Evolutionary conservation across 768 basidiomycete genomes (phyloP), one percentile per base, ranked within the genome.

Genomic region (Fistulinella prunicolor): DNA sequence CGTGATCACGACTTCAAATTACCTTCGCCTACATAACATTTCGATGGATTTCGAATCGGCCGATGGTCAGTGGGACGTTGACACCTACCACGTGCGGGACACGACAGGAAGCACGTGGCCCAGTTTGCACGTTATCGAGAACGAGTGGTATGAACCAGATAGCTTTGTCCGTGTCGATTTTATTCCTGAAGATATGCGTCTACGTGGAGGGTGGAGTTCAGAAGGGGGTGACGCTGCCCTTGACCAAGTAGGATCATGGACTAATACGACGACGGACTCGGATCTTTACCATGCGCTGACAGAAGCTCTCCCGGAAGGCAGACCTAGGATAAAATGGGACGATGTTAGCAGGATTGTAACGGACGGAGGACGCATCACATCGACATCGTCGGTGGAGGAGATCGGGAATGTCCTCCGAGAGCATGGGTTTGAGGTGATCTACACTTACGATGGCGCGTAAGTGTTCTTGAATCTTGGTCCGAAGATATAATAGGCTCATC

Each of bases 391-490:
- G 0, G 67, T 56, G 14, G 57, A 66, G 13, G 58, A 59, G 5
- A 44, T 75, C 6, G 67, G 68, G 14, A 38, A 62, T 7, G 49
- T 68, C 29, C 55, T 78, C 20, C 58, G 58, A 35, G 60, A 59
- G 39, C 69, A 72, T 16, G 76, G 75, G 0, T 75, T 69, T 30
- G 66, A 69, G 39, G 62, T 71, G n/a, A 44, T 75, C 39, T 67
- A 73, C 42, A 74, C 75, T 13, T 78, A 66, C 35, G 55, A 62
- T 8, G 65, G 67, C 54, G 62, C 62, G 76, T 78, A 47, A 62
- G 76, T 68, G n/a, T 5, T 42, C 41, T 3, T 30, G 4, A 24
- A 0, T 1, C 26, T 9, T 36, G 36, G 14, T 22, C 24, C 10
- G 35, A 23, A 22, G 12, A n/a, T n/a, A 26, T 28, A 9, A 35